Evolutionary conservation across 306 rosid genomes (phyloP), one percentile per base, ranked within the genome.

Genomic region (Citrullus colocynthis): DNA sequence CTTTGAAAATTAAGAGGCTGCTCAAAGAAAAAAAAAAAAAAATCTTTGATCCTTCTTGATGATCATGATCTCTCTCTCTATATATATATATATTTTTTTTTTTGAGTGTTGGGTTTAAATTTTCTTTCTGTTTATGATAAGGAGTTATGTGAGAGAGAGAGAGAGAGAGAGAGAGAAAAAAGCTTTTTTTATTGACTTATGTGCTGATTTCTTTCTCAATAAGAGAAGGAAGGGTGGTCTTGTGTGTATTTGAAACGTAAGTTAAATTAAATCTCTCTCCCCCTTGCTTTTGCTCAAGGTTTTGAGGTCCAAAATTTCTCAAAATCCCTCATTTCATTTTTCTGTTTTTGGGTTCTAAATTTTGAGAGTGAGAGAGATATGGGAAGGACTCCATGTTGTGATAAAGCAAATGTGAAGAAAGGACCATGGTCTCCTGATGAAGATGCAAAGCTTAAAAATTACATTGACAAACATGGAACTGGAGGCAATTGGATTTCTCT

Each of bases 391-490:
- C 98, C 98, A 66, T 94, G 98, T 48, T 94, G 98, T 82, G 98
- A 94, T 81, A 94, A 94, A 86, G 89, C 90, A 37, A 90, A 87
- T 82, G 98, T 94, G 59, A 94, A 94, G 91, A 94, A 75, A 81
- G 98, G 98, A 7, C 98, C 98, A 78, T 94, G 98, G 98, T 90
- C 98, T 41, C 97, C 95, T 14, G 96, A 94, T 83, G 98, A 94
- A 89, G 98, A 94, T 85, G 86, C 87, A 30, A 90, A 84, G 87
- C 91, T 94, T 0, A 91, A 84, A 64, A 88, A 91, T 13, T 91
- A 83, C 55, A 90, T 94, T 77, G 85, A 94, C 0, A 81, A 86
- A 72, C 60, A 85, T 85, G 98, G 98, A 72, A 94, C 97, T 44
- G 98, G 97, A 6, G 96, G 95, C 30, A 94, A 94, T 52, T 94